These are phyloP conservation scores for Penicillium nucicola DNA, from an alignment of 495 filamentous ascomycete genomes.

Conservation along the genomic window DNA sequence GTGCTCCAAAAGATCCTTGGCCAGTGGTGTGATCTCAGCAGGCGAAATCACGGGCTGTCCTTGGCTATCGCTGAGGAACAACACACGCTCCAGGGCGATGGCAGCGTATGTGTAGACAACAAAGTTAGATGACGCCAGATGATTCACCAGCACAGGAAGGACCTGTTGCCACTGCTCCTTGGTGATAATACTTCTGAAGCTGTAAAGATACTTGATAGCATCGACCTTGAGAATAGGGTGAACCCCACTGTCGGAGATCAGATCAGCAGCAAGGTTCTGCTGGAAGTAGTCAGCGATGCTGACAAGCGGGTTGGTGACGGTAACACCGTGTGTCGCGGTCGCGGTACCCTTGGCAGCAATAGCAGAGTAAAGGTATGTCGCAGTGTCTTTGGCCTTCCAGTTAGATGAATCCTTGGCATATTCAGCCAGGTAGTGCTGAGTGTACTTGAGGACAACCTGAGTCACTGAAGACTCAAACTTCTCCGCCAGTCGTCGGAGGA, in stretches of 20 bases:
- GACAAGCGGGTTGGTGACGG: slow-evolving; percentile 77
- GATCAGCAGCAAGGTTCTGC: slow-evolving; percentile 79
- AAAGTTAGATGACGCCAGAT: slow-evolving; percentile 81
- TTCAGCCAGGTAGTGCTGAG: slow-evolving; percentile 68
- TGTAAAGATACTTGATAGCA: slow-evolving; percentile 95
- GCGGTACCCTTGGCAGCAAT: slow-evolving; percentile 87
- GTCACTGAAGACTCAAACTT: slow-evolving; percentile 85
- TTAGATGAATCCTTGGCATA: slow-evolving; percentile 67
- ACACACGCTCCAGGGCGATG: slow-evolving; percentile 84
- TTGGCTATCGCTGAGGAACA: slow-evolving; percentile 72
- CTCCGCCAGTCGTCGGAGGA: slow-evolving; percentile 79
- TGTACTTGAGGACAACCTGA: slow-evolving; percentile 73
- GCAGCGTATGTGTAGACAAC: slow-evolving; percentile 97
- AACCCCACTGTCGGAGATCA: slow-evolving; percentile 60
- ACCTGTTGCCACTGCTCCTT: slow-evolving; percentile 84
- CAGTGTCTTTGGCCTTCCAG: slow-evolving; percentile 97
- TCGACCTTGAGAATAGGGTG: slow-evolving; percentile 92
- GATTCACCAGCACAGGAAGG: slow-evolving; percentile 85
- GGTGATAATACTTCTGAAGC: slow-evolving; percentile 85
- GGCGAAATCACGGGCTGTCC: slow-evolving; percentile 73
- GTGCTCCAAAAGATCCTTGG: slow-evolving; percentile 83
- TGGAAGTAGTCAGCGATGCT: slow-evolving; percentile 92
- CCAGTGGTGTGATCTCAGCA: slow-evolving; percentile 67
- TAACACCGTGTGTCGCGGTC: slow-evolving; percentile 82
- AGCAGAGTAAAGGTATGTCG: slow-evolving; percentile 89